Evolutionary conservation across 768 basidiomycete genomes (phyloP), one percentile per base, ranked within the genome.

Genomic region (Xerocomus brunneocitrinus): DNA sequence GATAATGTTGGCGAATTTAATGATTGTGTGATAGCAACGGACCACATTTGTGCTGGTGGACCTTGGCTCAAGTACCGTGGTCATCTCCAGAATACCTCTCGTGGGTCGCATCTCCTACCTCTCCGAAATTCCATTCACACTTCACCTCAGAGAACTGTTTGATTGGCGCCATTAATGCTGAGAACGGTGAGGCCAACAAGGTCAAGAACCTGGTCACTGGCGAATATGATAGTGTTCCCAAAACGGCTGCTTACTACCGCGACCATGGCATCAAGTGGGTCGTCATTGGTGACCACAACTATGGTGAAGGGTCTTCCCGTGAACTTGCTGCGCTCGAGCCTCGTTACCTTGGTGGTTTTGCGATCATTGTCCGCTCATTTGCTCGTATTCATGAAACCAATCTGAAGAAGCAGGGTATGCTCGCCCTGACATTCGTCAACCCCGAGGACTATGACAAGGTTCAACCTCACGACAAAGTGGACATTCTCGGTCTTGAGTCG

Each of bases 11-110:
- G 19, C 42, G 9, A 45, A 49, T n/a, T 38, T 60, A 14, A 52
- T 53, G 38, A 5, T 46, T 40, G 35, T 32, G 53, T 50, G 45
- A 14, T 1, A 83, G 81, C 92, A 39, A 94, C 93, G 59, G 93
- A 95, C 71, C 92, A 95, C 73, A 94, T 95, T 72, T 90, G 87
- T 56, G 95, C 95, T 68, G 95, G 95, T 78, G 95, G 95, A 55
- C 95, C 95, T 42, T 98, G 95, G 95, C 83, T 98, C 77, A 98
- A 98, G 77, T 98, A 95, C 80, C 92, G 95, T 78, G 95, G 95
- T 58, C 95, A 98, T 74, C 85, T 98, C 66, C 82, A 97, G 72
- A 98, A 98, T 80, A 98, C 97, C 70, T 97, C 95, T 31, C 91
- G 89, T 89, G 57, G 57, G 84, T 79, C 3, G 13, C 19, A 45